phyloP scores from a whole-genome alignment of 1,284 basidiomycete species.

The Marasmius sp. region DNA sequence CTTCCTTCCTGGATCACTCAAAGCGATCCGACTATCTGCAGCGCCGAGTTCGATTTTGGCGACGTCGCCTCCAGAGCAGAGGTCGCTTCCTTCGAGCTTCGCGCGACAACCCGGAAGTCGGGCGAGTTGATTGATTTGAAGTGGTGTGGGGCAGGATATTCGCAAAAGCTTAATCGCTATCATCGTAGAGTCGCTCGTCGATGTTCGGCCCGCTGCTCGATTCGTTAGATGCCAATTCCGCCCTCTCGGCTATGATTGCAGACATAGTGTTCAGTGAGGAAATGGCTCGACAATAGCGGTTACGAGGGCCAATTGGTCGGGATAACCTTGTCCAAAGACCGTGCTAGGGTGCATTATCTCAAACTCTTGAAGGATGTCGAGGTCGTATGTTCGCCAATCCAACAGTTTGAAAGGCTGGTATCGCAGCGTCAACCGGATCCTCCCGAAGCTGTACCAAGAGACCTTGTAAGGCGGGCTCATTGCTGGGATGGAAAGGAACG shows the following conservation, averaged over 20 bases:
- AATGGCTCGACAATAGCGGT: background rate
- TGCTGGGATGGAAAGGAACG: background rate
- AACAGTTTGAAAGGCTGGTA: background rate
- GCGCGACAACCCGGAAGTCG: no score
- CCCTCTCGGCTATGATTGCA: background rate
- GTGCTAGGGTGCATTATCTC: background rate
- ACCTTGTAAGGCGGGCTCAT: background rate
- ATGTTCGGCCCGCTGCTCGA: no score
- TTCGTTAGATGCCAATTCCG: no score
- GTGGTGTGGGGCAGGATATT: no score
- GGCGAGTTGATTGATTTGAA: no score
- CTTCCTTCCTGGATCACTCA: no score
- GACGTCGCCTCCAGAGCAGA: no score
- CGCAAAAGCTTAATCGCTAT: no score
- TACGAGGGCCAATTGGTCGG: background rate
- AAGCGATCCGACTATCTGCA: no score
- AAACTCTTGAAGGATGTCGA: background rate
- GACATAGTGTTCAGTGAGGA: background rate
- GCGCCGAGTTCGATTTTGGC: no score
- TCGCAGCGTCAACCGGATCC: background rate
- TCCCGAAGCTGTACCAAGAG: background rate
- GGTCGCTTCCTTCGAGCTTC: no score
- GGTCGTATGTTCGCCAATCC: background rate
- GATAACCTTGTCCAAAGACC: background rate
- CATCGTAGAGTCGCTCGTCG: no score